These are phyloP conservation scores for Cryphonectria carpinicola DNA, from an alignment of 2,329 filamentous ascomycete species.

Conservation along the genomic window DNA sequence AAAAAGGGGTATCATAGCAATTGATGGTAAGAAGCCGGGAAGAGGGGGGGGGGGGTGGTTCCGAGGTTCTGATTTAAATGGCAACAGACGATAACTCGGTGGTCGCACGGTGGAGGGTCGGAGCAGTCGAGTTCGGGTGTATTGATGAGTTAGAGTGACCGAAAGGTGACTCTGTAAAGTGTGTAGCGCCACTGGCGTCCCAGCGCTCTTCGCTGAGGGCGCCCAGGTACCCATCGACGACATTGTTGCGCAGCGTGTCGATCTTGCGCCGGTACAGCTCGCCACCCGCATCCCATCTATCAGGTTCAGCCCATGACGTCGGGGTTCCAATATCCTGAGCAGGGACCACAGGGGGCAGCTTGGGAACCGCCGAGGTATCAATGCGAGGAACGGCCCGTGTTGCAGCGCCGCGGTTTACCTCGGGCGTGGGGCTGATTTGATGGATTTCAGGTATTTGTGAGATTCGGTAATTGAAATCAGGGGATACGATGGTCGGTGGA, in stretches of 20 bases:
- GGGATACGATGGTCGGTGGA: conserved; percentile 32
- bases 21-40: conserved; percentile 9
- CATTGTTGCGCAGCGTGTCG: conserved; percentile 80
- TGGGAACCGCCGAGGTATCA: conserved; percentile 42
- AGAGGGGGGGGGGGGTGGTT: too few species aligned
- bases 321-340: conserved; percentile 37
- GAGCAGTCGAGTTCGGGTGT: conserved; percentile 41
- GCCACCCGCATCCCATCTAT: conserved; percentile 69
- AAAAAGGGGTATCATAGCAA: conserved; percentile 27
- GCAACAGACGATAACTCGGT: conserved; percentile 16
- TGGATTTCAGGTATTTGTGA: conserved; percentile 47
- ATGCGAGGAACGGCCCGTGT: conserved; percentile 42
- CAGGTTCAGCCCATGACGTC: conserved; percentile 46
- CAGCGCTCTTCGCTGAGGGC: conserved; percentile 79
- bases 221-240: conserved; percentile 86
- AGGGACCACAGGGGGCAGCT: conserved; percentile 39
- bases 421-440: conserved; percentile 37
- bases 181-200: conserved; percentile 48
- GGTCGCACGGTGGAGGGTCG: conserved; percentile 55
- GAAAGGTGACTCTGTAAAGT: conserved; percentile 46
- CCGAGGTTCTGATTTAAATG: conserved; percentile 5
- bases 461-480: conserved; percentile 48
- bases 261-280: conserved; percentile 88
- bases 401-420: conserved; percentile 40
- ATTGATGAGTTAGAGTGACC: conserved; percentile 41